Evolutionary conservation across 1,139 yeast genomes (phyloP).

Genomic region (Yamadazyma dendronema): DNA sequence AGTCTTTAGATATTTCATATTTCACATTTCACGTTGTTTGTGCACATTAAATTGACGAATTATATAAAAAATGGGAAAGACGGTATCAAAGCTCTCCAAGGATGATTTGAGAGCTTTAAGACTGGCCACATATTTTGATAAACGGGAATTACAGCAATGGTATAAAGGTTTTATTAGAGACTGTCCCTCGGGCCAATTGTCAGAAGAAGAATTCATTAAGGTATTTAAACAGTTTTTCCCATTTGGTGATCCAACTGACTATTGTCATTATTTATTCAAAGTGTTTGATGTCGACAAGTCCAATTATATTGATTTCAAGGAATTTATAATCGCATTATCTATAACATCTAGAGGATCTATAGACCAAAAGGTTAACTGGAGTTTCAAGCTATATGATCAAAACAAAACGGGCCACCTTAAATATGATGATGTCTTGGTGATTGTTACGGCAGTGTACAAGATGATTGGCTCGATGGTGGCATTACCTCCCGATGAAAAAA

Average conservation of each 20-base stretch:
- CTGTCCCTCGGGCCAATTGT: conserved; percentile 87
- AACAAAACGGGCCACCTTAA: conserved; percentile 73
- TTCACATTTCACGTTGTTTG: too few relatives aligned
- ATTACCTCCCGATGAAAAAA: conserved; percentile 85
- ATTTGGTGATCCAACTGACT: conserved; percentile 93
- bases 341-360: conserved; percentile 85
- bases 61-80: conserved; percentile 85
- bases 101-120: conserved; percentile 85
- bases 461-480: conserved; percentile 97
- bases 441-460: conserved; percentile 82
- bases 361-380: conserved; percentile 85
- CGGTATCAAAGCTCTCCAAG: conserved; percentile 87
- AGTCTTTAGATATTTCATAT: too few relatives aligned
- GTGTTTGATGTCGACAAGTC: conserved; percentile 84
- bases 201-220: conserved; percentile 84
- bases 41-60: too few relatives aligned
- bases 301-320: conserved; percentile 87
- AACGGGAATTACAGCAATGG: conserved; percentile 96
- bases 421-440: conserved; percentile 74
- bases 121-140: conserved; percentile 86
- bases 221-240: conserved; percentile 97
- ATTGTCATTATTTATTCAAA: conserved; percentile 82
- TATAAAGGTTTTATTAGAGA: conserved; percentile 93
- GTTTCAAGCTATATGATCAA: conserved; percentile 83
- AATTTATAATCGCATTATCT: conserved; percentile 85